These are phyloP conservation scores for Lecanoromycetidae sp. DNA, from an alignment of 2,329 filamentous ascomycete species.

Conservation along the genomic window DNA sequence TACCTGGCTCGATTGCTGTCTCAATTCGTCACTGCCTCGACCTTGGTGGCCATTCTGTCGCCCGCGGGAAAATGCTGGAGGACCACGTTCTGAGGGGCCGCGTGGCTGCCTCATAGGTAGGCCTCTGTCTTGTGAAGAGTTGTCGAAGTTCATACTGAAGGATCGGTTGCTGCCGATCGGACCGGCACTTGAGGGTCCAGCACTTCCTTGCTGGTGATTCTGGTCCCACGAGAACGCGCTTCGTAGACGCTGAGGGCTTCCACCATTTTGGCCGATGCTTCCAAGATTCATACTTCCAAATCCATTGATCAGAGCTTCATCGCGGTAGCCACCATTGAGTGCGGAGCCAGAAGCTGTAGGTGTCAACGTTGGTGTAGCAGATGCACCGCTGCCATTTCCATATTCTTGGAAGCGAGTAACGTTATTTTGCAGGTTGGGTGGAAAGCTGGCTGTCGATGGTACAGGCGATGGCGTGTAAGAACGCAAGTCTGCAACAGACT, in stretches of 20 bases:
- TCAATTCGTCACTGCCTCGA: slow-evolving; percentile 52
- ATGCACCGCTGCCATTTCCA: slow-evolving; percentile 43
- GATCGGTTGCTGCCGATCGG: slow-evolving; percentile 52
- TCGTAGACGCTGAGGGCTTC: slow-evolving; percentile 47
- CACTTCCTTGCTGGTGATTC: slow-evolving; percentile 23
- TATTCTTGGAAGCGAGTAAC: slow-evolving; percentile 51
- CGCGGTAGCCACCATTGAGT: slow-evolving; percentile 38
- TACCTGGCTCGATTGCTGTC: slow-evolving; percentile 43
- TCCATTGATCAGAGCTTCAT: slow-evolving; percentile 52
- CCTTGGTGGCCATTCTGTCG: slow-evolving; percentile 51
- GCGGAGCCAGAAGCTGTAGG: slow-evolving; percentile 42
- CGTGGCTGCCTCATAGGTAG: slow-evolving; percentile 49
- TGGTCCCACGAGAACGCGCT: slow-evolving; percentile 51
- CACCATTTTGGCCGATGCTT: slow-evolving; percentile 31
- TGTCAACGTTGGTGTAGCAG: slow-evolving; percentile 55
- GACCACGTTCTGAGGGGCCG: slow-evolving; percentile 47
- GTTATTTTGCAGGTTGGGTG: slow-evolving; percentile 52
- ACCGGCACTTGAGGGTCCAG: slow-evolving; percentile 30
- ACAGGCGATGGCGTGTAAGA: slow-evolving; percentile 92
- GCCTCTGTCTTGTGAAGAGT: slow-evolving; percentile 39
- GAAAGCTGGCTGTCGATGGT: slow-evolving; percentile 78
- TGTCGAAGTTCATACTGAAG: slow-evolving; percentile 48
- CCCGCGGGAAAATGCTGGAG: slow-evolving; percentile 41
- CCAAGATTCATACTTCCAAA: slow-evolving; percentile 49
- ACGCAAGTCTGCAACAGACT: slow-evolving; percentile 90